Conservation (phyloP, 2,329 filamentous ascomycete genomes). For the Fusarium pilosicola region DNA sequence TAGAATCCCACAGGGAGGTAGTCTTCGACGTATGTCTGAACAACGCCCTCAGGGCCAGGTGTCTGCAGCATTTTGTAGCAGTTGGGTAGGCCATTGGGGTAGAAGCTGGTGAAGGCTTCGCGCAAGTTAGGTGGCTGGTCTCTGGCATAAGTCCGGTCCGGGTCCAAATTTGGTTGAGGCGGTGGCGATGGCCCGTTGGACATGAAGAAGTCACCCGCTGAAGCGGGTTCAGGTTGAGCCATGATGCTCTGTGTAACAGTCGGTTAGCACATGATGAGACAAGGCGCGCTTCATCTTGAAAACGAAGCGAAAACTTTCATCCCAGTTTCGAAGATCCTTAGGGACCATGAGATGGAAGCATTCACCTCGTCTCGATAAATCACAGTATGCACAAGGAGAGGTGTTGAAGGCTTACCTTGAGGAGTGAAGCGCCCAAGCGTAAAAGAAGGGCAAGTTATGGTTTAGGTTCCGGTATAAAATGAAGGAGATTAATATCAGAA, state of each 20-base stretch:
- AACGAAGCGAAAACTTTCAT: neutral
- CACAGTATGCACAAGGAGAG: neutral
- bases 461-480: neutral
- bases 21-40: slow-evolving; percentile 49
- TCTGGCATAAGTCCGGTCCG: slow-evolving; percentile 37
- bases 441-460: neutral
- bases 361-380: neutral
- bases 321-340: neutral
- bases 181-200: slow-evolving; percentile 25
- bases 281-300: neutral
- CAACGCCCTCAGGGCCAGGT: slow-evolving; percentile 36
- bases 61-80: slow-evolving; percentile 49
- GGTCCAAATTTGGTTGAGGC: slow-evolving; percentile 21
- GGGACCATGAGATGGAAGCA: neutral
- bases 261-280: slow-evolving; percentile 16
- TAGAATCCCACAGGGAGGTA: slow-evolving; percentile 52
- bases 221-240: slow-evolving; percentile 11
- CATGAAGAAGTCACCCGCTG: slow-evolving; percentile 10
- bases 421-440: neutral
- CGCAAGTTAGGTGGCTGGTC: slow-evolving; percentile 40
- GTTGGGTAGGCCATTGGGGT: slow-evolving; percentile 50
- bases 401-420: slow-evolving; percentile 11
- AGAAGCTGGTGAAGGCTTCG: slow-evolving; percentile 45
- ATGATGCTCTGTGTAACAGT: slow-evolving; percentile 23
- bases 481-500: neutral